A percentile compares a stretch with the other conserved stretches of the same genome.
phyloP scores from a whole-genome alignment of 129 eudicot genomes.

The Solidago caesia region DNA sequence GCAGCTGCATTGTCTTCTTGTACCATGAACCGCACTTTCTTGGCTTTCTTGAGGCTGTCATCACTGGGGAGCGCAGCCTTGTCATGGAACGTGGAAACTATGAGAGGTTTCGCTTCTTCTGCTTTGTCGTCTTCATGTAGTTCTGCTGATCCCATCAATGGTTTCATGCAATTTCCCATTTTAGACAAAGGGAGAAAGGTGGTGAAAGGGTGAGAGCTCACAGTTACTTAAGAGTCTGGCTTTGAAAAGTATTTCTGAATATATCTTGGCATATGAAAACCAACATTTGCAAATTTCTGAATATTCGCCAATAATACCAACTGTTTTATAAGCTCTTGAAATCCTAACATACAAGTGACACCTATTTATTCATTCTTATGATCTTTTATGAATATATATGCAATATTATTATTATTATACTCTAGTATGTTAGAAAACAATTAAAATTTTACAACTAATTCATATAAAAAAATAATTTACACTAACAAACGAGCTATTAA shows the following conservation, averaged over 20 bases:
- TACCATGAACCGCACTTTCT: slow-evolving; percentile 23
- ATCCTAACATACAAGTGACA: background rate
- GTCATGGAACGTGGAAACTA: slow-evolving; percentile 17
- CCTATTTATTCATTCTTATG: background rate
- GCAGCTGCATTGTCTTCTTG: slow-evolving; percentile 3
- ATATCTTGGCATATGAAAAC: slow-evolving; percentile 12
- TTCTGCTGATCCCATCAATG: slow-evolving; percentile 1
- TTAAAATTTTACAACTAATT: background rate
- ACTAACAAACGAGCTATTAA: background rate
- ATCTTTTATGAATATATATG: background rate
- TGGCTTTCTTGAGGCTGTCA: slow-evolving; percentile 13
- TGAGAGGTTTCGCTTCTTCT: slow-evolving; percentile 27
- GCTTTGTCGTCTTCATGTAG: slow-evolving; percentile 18
- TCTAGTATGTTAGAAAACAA: background rate
- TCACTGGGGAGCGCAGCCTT: slow-evolving; percentile 2
- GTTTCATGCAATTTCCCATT: slow-evolving; percentile 35
- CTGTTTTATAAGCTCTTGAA: too few relatives aligned
- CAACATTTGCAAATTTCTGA: background rate
- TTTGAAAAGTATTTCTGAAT: slow-evolving; percentile 7
- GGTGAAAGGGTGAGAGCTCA: background rate
- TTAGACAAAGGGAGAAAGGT: background rate
- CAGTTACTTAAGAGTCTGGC: slow-evolving; percentile 7
- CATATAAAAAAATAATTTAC: background rate
- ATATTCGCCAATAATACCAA: too few relatives aligned
- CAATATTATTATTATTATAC: background rate